Base-by-base conservation (phyloP, 768 basidiomycete species). In the Termitomyces sp. region DNA sequence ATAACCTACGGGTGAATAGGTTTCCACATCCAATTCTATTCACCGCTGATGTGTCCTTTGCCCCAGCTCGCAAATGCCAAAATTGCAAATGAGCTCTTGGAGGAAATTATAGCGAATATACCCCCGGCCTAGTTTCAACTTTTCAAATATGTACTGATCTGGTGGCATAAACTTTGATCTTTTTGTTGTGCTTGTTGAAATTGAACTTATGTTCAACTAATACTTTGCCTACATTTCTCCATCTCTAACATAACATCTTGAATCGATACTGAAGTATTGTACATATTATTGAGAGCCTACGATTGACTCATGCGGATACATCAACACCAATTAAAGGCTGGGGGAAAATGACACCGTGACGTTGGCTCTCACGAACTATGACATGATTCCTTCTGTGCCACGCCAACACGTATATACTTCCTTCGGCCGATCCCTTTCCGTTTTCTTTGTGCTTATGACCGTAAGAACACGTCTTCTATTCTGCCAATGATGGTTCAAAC, bases 21-120 rank as follows among this genome's bases (percentile, higher is more conserved):
- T 37, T 26, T 23, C n/a, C 54, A n/a, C 42, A 26, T 44, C 50
- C 14, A 57, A 53, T 31, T 44, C 21, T 19, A 11, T 21, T 53
- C 51, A n/a, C 50, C 23, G 17, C 51, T 58, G 50, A 35, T 50
- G 50, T 50, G 50, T 41, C 43, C 46, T 56, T 50, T 53, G 42
- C 40, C 17, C 12, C 51, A 90, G 88, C 78, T 88, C 21, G 72
- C 82, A 43, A 88, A 76, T 65, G 81, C 85, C 42, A 88, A 87
- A 72, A 81, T 88, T 58, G 87, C 87, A 8, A 74, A 79, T 59
- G 87, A 89, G 46, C 74, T 91, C 37, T 69, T 89, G 58, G 82
- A 86, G 54, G 77, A 78, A 62, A 78, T 83, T 47, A 71, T 74
- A 48, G 72, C 74, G 46, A 76, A 80, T 65, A 74, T 81, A 59